Conservation (phyloP, 176 grass and related monocot genomes). For the Carex parvula region DNA sequence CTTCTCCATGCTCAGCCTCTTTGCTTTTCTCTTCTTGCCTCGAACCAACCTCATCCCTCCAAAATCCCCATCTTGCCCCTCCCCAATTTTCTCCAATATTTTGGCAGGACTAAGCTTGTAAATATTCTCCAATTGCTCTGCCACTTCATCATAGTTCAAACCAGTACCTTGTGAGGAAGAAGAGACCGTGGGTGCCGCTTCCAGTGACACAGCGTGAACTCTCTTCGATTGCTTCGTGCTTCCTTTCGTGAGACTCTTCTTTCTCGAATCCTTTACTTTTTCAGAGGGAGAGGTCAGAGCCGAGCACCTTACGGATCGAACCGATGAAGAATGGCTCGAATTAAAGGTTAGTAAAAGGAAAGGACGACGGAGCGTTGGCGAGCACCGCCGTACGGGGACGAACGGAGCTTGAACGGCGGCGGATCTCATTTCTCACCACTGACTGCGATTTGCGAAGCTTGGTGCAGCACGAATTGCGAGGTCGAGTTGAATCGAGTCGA, state of each 20-base stretch:
- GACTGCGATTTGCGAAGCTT: neutral
- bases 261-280: slow-evolving; percentile 34
- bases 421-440: slow-evolving; percentile 27
- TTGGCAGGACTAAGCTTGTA: slow-evolving; percentile 80
- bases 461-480: neutral
- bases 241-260: neutral
- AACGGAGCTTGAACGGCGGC: slow-evolving; percentile 31
- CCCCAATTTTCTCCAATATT: slow-evolving; percentile 34
- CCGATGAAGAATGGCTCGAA: neutral
- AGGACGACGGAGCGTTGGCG: slow-evolving; percentile 23
- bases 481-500: neutral
- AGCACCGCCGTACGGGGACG: slow-evolving; percentile 19
- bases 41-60: slow-evolving; percentile 36
- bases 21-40: slow-evolving; percentile 34
- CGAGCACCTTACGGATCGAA: slow-evolving; percentile 42
- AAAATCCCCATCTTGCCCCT: slow-evolving; percentile 18
- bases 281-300: slow-evolving; percentile 45
- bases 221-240: neutral
- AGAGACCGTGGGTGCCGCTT: slow-evolving; percentile 9
- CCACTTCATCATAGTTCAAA: slow-evolving; percentile 71
- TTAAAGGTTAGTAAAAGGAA: slow-evolving; percentile 32
- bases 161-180: slow-evolving; percentile 2
- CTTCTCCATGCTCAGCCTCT: slow-evolving; percentile 56
- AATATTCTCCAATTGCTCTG: slow-evolving; percentile 82
- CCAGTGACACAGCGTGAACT: slow-evolving; percentile 4